These are phyloP conservation scores for Mariannaea sp. DNA, from an alignment of 2,329 filamentous ascomycete genomes.

Conservation along the genomic window DNA sequence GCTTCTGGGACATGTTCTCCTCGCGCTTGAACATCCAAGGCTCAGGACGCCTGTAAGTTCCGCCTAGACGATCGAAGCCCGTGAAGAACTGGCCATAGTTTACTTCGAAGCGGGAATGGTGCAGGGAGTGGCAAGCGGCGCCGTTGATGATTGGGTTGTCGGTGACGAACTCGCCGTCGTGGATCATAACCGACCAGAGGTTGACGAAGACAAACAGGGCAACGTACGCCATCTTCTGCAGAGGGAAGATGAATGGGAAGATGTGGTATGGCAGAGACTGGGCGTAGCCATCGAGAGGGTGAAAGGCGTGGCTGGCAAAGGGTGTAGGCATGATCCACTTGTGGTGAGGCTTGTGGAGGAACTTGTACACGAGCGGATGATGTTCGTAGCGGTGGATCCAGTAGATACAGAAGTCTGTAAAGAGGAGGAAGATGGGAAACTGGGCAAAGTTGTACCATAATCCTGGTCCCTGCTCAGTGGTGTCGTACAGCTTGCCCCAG, in stretches of 20 bases:
- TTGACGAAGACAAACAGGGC: constrained; percentile 90
- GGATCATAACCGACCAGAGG: constrained; percentile 95
- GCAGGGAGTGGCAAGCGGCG: constrained; percentile 81
- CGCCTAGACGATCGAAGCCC: constrained; percentile 85
- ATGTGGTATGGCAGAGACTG: constrained; percentile 92
- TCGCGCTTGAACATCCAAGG: constrained; percentile 83
- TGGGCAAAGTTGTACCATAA: constrained; percentile 79
- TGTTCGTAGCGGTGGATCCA: constrained; percentile 88
- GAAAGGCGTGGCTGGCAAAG: constrained; percentile 91
- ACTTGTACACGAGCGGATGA: constrained; percentile 78
- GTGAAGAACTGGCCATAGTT: constrained; percentile 97
- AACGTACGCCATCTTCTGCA: constrained; percentile 89
- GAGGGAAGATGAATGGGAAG: constrained; percentile 89
- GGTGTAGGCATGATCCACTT: constrained; percentile 99
- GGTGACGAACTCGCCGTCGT: constrained; percentile 93
- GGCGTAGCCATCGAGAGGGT: constrained; percentile 87
- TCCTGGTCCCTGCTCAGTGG: constrained; percentile 74
- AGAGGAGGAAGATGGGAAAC: constrained; percentile 85
- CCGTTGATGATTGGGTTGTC: constrained; percentile 93
- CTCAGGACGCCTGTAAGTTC: constrained; percentile 86
- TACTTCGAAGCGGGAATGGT: constrained; percentile 65
- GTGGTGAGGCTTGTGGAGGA: constrained; percentile 95
- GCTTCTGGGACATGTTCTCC: constrained; percentile 79
- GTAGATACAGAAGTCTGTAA: constrained; percentile 91
- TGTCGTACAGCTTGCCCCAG: constrained; percentile 85